Evolutionary conservation across 179 eudicot species (phyloP).

Genomic region (Beta corolliflora): DNA sequence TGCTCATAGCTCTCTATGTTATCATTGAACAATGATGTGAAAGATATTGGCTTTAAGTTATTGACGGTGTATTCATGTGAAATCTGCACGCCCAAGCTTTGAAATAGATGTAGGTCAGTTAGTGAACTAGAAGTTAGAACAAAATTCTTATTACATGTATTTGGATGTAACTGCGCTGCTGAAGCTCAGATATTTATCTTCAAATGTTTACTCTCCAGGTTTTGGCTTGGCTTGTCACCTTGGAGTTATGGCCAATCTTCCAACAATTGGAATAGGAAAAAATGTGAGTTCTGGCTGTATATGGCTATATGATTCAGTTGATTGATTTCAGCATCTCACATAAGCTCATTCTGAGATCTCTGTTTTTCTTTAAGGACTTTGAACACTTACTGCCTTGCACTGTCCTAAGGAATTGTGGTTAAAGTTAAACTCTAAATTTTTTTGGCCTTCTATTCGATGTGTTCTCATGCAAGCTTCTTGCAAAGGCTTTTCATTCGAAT

Average conservation of each 20-base stretch:
- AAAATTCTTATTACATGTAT: neutral
- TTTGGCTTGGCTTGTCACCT: constrained; percentile 98
- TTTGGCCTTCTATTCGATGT: neutral
- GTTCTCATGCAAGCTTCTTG: constrained; percentile 1
- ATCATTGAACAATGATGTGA: neutral
- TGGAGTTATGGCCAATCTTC: constrained; percentile 83
- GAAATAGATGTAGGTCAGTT: neutral
- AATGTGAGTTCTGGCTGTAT: constrained; percentile 61
- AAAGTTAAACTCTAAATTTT: neutral
- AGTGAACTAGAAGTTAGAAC: neutral
- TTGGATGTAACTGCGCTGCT: neutral
- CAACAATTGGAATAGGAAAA: constrained; percentile 88
- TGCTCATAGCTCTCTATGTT: neutral
- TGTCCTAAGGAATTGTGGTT: neutral
- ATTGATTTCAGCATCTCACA: neutral
- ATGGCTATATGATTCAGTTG: neutral
- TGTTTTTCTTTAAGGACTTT: neutral
- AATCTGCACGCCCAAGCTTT: neutral
- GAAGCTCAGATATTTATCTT: constrained; percentile 12
- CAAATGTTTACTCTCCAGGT: constrained; percentile 47
- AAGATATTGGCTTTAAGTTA: neutral
- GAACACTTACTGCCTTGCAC: neutral
- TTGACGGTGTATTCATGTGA: neutral
- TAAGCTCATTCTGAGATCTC: neutral
- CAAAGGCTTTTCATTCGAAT: neutral